Conservation (phyloP, 2,329 filamentous ascomycete genomes). For the Cadophora malorum region DNA sequence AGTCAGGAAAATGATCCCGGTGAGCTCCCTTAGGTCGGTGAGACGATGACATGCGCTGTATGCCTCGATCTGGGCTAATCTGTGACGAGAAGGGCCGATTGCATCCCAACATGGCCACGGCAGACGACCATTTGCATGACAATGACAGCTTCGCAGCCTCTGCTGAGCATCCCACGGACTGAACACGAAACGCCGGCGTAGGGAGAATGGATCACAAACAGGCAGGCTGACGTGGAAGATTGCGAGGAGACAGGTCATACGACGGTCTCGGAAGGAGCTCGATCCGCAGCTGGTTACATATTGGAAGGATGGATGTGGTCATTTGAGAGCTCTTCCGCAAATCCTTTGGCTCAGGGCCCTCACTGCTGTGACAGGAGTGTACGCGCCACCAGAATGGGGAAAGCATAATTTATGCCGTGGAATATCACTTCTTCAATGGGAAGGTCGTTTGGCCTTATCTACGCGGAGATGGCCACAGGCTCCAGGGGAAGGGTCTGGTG, state of each 20-base stretch:
- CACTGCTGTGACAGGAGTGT: slow-evolving; percentile 23
- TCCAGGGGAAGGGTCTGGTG: slow-evolving; percentile 30
- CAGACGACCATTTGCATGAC: slow-evolving; percentile 32
- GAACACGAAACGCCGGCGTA: slow-evolving; percentile 33
- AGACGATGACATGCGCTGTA: slow-evolving; percentile 21
- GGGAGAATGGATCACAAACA: slow-evolving; percentile 30
- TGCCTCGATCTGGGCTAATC: slow-evolving; percentile 31
- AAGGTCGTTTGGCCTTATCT: slow-evolving; percentile 34
- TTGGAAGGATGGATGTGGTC: slow-evolving; percentile 31
- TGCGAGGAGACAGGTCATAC: slow-evolving; percentile 26
- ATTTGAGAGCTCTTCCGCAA: slow-evolving; percentile 27
- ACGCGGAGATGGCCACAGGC: slow-evolving; percentile 27
- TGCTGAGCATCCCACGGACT: slow-evolving; percentile 28
- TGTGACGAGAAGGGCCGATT: slow-evolving; percentile 32
- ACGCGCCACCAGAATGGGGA: slow-evolving; percentile 27
- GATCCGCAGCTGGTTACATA: slow-evolving; percentile 30
- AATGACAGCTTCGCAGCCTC: slow-evolving; percentile 34
- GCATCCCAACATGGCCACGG: slow-evolving; percentile 27
- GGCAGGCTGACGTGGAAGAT: slow-evolving; percentile 30
- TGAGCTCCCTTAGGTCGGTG: slow-evolving; percentile 28
- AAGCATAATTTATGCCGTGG: slow-evolving; percentile 24
- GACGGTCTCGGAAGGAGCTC: slow-evolving; percentile 28
- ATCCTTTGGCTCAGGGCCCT: slow-evolving; percentile 25
- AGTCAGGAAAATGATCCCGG: slow-evolving; percentile 26
- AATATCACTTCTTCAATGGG: slow-evolving; percentile 33